These are phyloP conservation scores for Rhexocercosporidium sp. DNA, from an alignment of 2,329 filamentous ascomycete genomes.

Conservation along the genomic window DNA sequence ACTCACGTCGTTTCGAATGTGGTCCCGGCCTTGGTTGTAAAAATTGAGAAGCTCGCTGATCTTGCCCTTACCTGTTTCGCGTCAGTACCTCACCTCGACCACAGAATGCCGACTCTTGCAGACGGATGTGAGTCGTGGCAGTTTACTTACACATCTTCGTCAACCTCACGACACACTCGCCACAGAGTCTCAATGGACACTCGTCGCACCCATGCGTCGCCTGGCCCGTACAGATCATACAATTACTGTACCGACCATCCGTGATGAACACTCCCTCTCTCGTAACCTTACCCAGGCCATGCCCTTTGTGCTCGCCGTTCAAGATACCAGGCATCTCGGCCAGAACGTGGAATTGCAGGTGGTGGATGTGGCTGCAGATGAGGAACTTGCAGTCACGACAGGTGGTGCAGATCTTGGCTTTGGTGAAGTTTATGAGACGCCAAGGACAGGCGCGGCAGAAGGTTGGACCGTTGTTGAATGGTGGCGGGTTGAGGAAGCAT, in stretches of 20 bases:
- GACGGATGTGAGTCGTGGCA: not conserved
- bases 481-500: conserved; percentile 8
- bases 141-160: conserved; percentile 15
- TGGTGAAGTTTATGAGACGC: conserved; percentile 29
- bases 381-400: conserved; percentile 21
- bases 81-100: conserved; percentile 1
- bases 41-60: conserved; percentile 20
- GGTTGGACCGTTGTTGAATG: not conserved
- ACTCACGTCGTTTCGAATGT: conserved; percentile 30
- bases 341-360: conserved; percentile 4
- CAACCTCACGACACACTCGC: conserved; percentile 18
- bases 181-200: conserved; percentile 28
- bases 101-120: not conserved
- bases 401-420: conserved; percentile 27
- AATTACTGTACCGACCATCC: conserved; percentile 12
- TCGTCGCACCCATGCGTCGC: conserved; percentile 16
- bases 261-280: not conserved
- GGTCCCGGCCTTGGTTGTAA: not conserved
- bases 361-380: conserved; percentile 26
- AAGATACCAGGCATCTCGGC: not conserved
- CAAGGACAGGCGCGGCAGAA: conserved; percentile 28
- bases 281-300: not conserved
- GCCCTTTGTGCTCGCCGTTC: not conserved
- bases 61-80: conserved; percentile 20
- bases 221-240: conserved; percentile 27